These are phyloP conservation scores for Sclerospora graminicola DNA, from an alignment of 352 stramenopile genomes.

Conservation along the genomic window DNA sequence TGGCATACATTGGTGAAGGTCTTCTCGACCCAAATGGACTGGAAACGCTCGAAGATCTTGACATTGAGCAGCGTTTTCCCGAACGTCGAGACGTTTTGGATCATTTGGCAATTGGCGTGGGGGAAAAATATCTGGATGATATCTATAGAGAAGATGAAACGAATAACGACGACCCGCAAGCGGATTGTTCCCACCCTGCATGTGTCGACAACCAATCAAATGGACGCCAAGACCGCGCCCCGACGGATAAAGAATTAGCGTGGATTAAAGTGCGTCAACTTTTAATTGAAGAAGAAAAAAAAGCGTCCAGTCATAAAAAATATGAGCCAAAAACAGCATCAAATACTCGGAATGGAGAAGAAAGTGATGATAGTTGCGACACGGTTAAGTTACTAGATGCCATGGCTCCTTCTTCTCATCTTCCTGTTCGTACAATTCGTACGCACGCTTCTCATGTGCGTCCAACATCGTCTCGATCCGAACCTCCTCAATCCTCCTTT, in stretches of 20 bases:
- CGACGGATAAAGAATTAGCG: conserved; percentile 21
- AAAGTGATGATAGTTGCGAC: conserved; percentile 15
- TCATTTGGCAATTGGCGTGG: conserved; percentile 39
- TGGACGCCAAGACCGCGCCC: conserved; percentile 12
- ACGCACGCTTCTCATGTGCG: too few relatives aligned
- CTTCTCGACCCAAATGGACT: too few relatives aligned
- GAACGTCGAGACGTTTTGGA: conserved; percentile 23
- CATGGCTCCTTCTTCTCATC: too few relatives aligned
- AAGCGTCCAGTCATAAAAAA: conserved; percentile 4
- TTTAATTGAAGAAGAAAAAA: conserved; percentile 24
- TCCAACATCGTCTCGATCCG: not conserved
- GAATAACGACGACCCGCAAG: too few relatives aligned
- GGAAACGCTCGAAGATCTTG: too few relatives aligned
- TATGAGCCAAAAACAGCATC: not conserved
- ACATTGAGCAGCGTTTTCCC: too few relatives aligned
- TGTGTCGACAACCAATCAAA: too few relatives aligned
- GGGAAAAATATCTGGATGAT: conserved; percentile 46
- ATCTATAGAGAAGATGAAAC: conserved; percentile 50
- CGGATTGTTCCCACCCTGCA: too few relatives aligned
- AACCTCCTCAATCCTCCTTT: too few relatives aligned
- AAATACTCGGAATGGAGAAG: conserved; percentile 11
- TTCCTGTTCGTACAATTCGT: too few relatives aligned
- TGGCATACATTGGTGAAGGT: too few relatives aligned
- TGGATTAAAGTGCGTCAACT: conserved; percentile 27
- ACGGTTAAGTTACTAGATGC: conserved; percentile 25